Evolutionary conservation across 768 basidiomycete genomes (phyloP), one percentile per base, ranked within the genome.

Genomic region (Lactifluus volemus): DNA sequence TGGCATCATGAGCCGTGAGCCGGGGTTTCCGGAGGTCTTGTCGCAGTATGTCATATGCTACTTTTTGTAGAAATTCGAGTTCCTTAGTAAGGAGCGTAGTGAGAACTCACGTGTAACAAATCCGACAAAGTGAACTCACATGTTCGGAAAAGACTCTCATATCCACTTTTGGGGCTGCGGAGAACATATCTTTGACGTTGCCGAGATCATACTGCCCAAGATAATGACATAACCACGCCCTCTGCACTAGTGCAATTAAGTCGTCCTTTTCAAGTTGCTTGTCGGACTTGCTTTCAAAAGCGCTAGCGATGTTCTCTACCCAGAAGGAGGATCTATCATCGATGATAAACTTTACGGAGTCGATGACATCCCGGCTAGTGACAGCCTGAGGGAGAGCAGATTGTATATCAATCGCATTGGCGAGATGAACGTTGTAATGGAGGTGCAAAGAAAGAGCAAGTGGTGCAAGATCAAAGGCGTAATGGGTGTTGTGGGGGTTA

Each of bases 351-450:
- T 73, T 68, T 63, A 85, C 77, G 0, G 77, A 73, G 2, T 68
- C 70, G 6, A 77, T 55, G 5, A 81, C 78, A 41, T 73, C 72
- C 34, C 80, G 76, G 50, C 72, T 69, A 11, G 57, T 36, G 32
- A 63, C 42, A 8, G n/a, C n/a, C n/a, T n/a, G n/a, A n/a, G 74
- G 71, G 65, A 79, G 78, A 3, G 74, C 78, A 4, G 79, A 80
- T 64, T 85, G 83, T 21, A 87, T 76, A 65, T 86, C 83, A 42
- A 85, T 68, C n/a, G 76, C 84, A 38, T 78, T 75, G 8, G 70
- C 67, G 49, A 86, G 65, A 42, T 76, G 75, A 21, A 85, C 63
- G 2, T 69, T 67, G 48, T 76, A 69, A 41, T 80, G 75, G 39
- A 61, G 65, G 65, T 75, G 79, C 5, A 87, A 73, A 0, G 78